phyloP scores from a whole-genome alignment of 352 stramenopile genomes.

The Phytophthora cactorum region DNA sequence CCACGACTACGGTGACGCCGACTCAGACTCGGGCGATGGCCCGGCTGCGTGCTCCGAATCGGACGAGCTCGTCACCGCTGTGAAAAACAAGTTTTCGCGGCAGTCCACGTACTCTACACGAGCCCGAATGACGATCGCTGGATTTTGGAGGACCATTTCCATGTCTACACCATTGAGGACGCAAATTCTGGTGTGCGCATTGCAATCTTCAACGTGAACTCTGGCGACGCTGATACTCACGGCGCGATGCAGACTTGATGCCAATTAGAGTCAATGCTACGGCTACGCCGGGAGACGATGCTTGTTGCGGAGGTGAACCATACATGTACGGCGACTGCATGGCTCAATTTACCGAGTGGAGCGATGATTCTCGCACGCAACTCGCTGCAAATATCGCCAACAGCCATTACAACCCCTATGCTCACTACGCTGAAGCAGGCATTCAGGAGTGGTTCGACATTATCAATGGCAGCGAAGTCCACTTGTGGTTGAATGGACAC shows the following conservation, averaged over 20 bases:
- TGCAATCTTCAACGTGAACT: slow-evolving; percentile 65
- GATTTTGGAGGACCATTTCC: slow-evolving; percentile 59
- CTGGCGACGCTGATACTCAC: slow-evolving; percentile 55
- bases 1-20: slow-evolving; percentile 64
- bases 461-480: slow-evolving; percentile 39
- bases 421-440: slow-evolving; percentile 40
- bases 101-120: slow-evolving; percentile 42
- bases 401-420: slow-evolving; percentile 62
- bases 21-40: slow-evolving; percentile 32
- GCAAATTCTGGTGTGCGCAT: slow-evolving; percentile 43
- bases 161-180: slow-evolving; percentile 51
- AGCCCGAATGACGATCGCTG: slow-evolving; percentile 58
- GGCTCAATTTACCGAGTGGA: slow-evolving; percentile 48
- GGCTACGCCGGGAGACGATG: slow-evolving; percentile 48
- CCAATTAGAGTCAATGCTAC: slow-evolving; percentile 43
- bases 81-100: slow-evolving; percentile 51
- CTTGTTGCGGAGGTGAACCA: slow-evolving; percentile 43
- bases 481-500: slow-evolving; percentile 53
- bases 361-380: slow-evolving; percentile 48
- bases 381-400: slow-evolving; percentile 50
- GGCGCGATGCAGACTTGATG: slow-evolving; percentile 55
- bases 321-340: slow-evolving; percentile 51
- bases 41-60: slow-evolving; percentile 30
- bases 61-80: slow-evolving; percentile 28
- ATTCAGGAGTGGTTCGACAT: slow-evolving; percentile 51